Evolutionary conservation across 2,329 filamentous ascomycete species (phyloP).

Genomic region (Alternaria brassicicola): DNA sequence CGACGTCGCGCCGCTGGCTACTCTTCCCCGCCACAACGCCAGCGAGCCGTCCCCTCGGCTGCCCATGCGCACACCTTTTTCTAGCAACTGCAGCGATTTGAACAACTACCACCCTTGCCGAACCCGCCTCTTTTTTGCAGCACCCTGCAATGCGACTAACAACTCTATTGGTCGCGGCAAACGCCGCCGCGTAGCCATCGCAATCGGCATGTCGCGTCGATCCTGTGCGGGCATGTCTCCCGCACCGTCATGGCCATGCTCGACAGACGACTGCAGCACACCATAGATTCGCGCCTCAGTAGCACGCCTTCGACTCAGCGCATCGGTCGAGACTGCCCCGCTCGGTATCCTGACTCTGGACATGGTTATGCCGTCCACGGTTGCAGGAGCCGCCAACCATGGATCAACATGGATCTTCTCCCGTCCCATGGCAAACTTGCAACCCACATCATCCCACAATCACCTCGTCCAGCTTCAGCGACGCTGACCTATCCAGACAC

Average conservation of each 20-base stretch:
- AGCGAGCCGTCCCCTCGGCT: not conserved
- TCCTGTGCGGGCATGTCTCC: slow-evolving; percentile 2
- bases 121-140: not conserved
- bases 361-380: not conserved
- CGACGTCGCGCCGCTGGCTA: not conserved
- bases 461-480: not conserved
- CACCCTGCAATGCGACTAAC: not conserved
- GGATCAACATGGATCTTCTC: not conserved
- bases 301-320: not conserved
- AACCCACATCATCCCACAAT: not conserved
- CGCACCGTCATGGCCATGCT: slow-evolving; percentile 1
- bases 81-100: not conserved
- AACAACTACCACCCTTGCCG: not conserved
- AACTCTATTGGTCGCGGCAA: not conserved
- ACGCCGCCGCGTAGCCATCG: not conserved
- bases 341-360: not conserved
- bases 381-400: not conserved
- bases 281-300: slow-evolving; percentile 1
- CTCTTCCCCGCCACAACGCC: not conserved
- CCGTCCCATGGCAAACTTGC: not conserved
- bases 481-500: not conserved
- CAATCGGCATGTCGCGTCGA: not conserved
- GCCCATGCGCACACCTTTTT: not conserved
- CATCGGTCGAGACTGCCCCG: not conserved
- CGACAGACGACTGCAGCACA: not conserved